phyloP scores from a whole-genome alignment of 2,329 filamentous ascomycete species.

The Nigrospora sphaerica region DNA sequence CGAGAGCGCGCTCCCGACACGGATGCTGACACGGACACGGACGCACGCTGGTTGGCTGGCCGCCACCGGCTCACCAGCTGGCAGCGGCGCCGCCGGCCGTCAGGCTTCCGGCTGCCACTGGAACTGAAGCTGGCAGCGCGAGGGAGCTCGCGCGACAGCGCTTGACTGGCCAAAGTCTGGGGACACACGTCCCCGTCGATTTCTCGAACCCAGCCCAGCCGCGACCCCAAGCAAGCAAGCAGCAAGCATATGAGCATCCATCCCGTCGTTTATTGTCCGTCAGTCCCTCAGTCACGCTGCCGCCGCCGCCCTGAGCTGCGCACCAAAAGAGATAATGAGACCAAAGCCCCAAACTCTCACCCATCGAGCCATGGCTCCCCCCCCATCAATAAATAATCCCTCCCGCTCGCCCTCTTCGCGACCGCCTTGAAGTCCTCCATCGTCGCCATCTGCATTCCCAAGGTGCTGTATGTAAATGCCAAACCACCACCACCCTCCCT shows the following conservation, averaged over 20 bases:
- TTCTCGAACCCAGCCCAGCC: not conserved
- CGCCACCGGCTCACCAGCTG: too few species aligned
- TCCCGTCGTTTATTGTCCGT: constrained; percentile 1
- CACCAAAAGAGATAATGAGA: constrained; percentile 24
- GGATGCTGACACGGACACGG: too few species aligned
- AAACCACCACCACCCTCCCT: constrained; percentile 6
- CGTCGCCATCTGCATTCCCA: constrained; percentile 5
- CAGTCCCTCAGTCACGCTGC: too few species aligned
- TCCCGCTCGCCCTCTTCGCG: constrained; percentile 11
- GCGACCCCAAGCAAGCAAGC: constrained; percentile 1
- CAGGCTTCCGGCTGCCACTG: too few species aligned
- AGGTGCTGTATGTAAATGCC: not conserved
- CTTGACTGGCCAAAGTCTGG: too few species aligned
- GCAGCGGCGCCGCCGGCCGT: too few species aligned
- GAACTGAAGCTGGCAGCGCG: too few species aligned
- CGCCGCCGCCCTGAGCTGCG: too few species aligned
- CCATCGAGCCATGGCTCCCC: constrained; percentile 24
- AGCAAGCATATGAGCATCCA: not conserved
- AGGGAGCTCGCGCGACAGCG: too few species aligned
- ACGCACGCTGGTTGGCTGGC: too few species aligned
- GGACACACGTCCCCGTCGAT: too few species aligned
- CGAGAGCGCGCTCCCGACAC: too few species aligned
- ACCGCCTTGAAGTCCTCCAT: constrained; percentile 6
- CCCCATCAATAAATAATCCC: constrained; percentile 21
- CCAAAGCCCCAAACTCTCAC: constrained; percentile 25